Evolutionary conservation across 1,284 basidiomycete species (phyloP).

Genomic region (Ustilago loliicola): DNA sequence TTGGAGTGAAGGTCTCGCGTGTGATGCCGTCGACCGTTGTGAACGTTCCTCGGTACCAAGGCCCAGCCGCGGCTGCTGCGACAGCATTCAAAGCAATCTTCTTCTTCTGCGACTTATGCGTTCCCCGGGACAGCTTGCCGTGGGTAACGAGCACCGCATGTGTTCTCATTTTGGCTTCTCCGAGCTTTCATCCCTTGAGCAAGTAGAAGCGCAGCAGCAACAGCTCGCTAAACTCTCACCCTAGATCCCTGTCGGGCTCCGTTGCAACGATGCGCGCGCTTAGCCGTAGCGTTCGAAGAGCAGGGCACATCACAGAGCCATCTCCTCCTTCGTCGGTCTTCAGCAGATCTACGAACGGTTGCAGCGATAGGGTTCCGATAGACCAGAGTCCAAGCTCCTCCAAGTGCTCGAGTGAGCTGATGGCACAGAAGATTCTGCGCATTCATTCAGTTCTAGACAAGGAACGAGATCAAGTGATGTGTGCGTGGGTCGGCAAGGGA

Average conservation of each 20-base stretch:
- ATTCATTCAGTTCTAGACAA: too few relatives aligned
- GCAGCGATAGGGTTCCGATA: neutral
- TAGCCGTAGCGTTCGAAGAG: conserved; percentile 14
- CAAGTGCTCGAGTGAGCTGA: conserved; percentile 11
- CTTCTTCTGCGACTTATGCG: conserved; percentile 18
- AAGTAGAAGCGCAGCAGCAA: conserved; percentile 20
- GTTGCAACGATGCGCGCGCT: neutral
- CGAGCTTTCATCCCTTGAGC: conserved; percentile 3
- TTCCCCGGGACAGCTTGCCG: neutral
- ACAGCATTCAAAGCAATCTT: neutral
- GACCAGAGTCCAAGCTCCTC: conserved; percentile 24
- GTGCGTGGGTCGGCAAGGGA: too few relatives aligned
- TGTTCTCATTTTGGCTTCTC: conserved; percentile 8
- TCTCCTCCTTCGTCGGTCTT: neutral
- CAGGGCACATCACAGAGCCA: neutral
- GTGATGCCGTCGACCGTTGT: neutral
- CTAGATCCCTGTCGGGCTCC: neutral
- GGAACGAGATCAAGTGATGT: too few relatives aligned
- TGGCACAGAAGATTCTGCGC: conserved; percentile 19
- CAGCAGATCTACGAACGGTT: neutral
- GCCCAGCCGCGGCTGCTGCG: neutral
- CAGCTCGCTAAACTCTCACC: conserved; percentile 16
- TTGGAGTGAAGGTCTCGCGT: conserved; percentile 13
- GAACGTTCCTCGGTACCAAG: conserved; percentile 10
- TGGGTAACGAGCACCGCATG: conserved; percentile 12